Conservation (phyloP, 2,329 filamentous ascomycete species). For the Sporothrix inflata region DNA sequence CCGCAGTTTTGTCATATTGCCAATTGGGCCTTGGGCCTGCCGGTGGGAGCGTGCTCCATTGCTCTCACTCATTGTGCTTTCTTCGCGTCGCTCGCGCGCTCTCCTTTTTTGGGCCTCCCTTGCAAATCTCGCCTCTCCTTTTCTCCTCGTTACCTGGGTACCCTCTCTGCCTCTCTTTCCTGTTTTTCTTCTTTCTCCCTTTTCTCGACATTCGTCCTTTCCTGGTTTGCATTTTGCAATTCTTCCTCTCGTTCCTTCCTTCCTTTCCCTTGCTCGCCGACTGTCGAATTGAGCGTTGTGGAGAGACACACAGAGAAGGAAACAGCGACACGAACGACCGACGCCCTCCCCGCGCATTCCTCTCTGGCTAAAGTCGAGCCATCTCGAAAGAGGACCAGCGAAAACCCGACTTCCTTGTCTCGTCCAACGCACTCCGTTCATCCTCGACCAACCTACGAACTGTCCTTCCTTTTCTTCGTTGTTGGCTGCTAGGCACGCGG, state of each 20-base stretch:
- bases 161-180: slow-evolving; percentile 23
- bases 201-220: slow-evolving; percentile 21
- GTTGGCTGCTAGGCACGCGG: slow-evolving; percentile 29
- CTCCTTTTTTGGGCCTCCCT: slow-evolving; percentile 20
- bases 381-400: not conserved
- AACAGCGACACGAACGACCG: slow-evolving; percentile 13
- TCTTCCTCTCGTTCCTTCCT: slow-evolving; percentile 19
- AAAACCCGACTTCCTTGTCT: not conserved
- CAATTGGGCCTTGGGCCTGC: not conserved
- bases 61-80: slow-evolving; percentile 16
- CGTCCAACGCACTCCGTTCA: not conserved
- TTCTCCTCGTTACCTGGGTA: slow-evolving; percentile 27
- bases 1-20: slow-evolving; percentile 17
- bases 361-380: slow-evolving; percentile 11
- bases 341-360: not conserved
- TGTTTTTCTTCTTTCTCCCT: slow-evolving; percentile 15
- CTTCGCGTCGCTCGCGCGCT: slow-evolving; percentile 9
- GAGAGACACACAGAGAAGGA: not conserved
- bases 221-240: slow-evolving; percentile 27
- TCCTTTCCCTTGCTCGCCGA: slow-evolving; percentile 15
- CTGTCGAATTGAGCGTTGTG: slow-evolving; percentile 8
- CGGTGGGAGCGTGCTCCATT: not conserved
- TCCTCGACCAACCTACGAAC: not conserved
- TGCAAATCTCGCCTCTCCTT: slow-evolving; percentile 23
- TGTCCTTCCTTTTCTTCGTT: slow-evolving; percentile 3